Base-by-base conservation (phyloP, 345 rosid species). In the Salix koriyanagi region DNA sequence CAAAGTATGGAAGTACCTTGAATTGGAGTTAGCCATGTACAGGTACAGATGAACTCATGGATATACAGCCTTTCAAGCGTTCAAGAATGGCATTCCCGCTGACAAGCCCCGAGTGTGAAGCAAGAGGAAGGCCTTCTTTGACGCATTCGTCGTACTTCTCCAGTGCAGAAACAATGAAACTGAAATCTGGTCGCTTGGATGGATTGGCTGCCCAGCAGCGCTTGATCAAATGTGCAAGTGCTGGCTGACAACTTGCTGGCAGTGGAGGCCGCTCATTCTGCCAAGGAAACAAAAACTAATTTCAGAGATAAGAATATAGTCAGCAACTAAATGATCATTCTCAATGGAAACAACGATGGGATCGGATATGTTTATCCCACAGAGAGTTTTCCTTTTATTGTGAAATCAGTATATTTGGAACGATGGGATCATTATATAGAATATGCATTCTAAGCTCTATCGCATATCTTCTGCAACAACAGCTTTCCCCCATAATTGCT, bases 201-300 rank as follows among this genome's bases (percentile, higher is more conserved):
- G 99, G 97, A 70, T 93, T 93, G 0, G 88, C 93, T 0, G 96
- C 91, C 99, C 99, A 92, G 77, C 99, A 96, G 2, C 90, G 88
- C 87, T 86, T 92, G 81, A 96, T 93, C n/a, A 96, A 79, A 82
- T 96, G 96, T 46, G 97, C 97, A 0, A 96, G 80, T 0, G 90
- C 98, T 0, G 97, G 96, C 83, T 90, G 98, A 64, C 98, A 96
- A 72, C 98, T 96, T 10, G 91, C 96, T 0, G 96, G 98, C 75
- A 96, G 65, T 8, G 98, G 97, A 21, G 99, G 99, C 64, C 99
- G 81, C 83, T 91, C 97, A 66, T 93, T 93, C 98, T 91, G 90
- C 52, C 76, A 76, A n/a, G 79, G 4, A 54, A 74, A 50, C 13
- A 42, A 74, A 21, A 25, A 66, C 36, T 37, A 42, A 41, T 64